Evolutionary conservation across 306 rosid genomes (phyloP), one percentile per base, ranked within the genome.

Genomic region (Cajanus cajan): DNA sequence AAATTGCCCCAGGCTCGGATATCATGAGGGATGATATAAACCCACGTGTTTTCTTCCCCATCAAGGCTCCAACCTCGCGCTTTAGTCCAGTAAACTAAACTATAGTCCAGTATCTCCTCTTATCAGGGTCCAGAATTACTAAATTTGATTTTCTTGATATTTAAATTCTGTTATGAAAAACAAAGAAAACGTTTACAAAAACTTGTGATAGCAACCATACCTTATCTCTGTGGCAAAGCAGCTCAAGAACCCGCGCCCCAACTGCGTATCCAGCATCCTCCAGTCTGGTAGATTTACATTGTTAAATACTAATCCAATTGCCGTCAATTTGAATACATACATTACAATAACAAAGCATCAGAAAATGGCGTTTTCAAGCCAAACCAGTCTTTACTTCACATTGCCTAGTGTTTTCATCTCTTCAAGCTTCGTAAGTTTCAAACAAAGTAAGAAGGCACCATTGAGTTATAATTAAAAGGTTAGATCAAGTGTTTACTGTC

Each of bases 261-360:
- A 95, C 98, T 14, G 98, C 96, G 85, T 92, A 93, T 70, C 98
- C 98, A 58, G 98, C 98, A 86, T 95, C 98, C 84, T 95, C 98
- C 65, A 92, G 73, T 86, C 98, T 94, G 86, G 57, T 73, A 70
- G 71, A 78, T 84, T 84, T 58, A 76, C 59, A 74, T 77, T 14
- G 55, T 57, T 57, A 40, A 78, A 66, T 45, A 52, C 52, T 25
- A 70, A 58, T 33, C 44, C 24, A 52, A 47, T 48, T 28, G 7
- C 11, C 4, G 3, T 54, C 41, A 8, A 80, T 13, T 52, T 64
- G 8, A 72, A 45, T 19, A 13, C 2, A 61, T 5, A 71, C n/a
- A 24, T 21, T 22, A 16, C 72, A 43, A 59, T 0, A 72, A 33
- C 24, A 67, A 64, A 43, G 39, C 21, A 80, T 80, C 12, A 24